Conservation (phyloP, 805 yeast genomes). For the Yamadazyma nakazawae region DNA sequence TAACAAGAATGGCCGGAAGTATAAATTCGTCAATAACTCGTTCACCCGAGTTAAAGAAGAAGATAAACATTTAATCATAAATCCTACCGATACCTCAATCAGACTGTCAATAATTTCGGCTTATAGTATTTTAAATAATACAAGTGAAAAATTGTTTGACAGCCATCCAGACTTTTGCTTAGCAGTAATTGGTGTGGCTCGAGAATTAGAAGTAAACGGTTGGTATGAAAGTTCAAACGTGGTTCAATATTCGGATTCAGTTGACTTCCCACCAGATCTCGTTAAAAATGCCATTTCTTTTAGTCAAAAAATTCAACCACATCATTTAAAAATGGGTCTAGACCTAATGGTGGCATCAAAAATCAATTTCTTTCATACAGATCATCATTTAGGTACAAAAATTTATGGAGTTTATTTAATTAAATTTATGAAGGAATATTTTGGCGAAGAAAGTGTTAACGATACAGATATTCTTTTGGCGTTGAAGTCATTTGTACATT, state of each 20-base stretch:
- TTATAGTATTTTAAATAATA: constrained; percentile 37
- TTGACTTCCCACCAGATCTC: constrained; percentile 25
- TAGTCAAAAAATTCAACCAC: constrained; percentile 22
- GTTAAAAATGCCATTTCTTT: constrained; percentile 34
- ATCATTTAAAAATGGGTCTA: constrained; percentile 42
- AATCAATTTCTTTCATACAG: constrained; percentile 53
- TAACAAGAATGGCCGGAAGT: constrained; percentile 46
- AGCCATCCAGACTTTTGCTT: constrained; percentile 43
- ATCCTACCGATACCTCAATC: constrained; percentile 25
- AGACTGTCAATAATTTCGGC: constrained; percentile 41
- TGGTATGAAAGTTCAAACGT: constrained; percentile 50
- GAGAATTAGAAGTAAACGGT: constrained; percentile 44
- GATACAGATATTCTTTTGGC: constrained; percentile 45
- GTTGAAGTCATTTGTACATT: constrained; percentile 50
- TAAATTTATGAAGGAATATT: constrained; percentile 34
- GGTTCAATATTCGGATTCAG: constrained; percentile 30
- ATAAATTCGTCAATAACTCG: constrained; percentile 45
- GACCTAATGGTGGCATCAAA: constrained; percentile 44
- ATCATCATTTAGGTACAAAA: constrained; percentile 51
- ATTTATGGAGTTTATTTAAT: constrained; percentile 45
- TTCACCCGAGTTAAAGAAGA: constrained; percentile 49
- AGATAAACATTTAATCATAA: constrained; percentile 45
- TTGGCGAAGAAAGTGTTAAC: constrained; percentile 37
- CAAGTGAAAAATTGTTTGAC: constrained; percentile 34
- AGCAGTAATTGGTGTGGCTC: constrained; percentile 47